phyloP scores from a whole-genome alignment of 2,329 filamentous ascomycete genomes.

The Pseudomassariella vexata region DNA sequence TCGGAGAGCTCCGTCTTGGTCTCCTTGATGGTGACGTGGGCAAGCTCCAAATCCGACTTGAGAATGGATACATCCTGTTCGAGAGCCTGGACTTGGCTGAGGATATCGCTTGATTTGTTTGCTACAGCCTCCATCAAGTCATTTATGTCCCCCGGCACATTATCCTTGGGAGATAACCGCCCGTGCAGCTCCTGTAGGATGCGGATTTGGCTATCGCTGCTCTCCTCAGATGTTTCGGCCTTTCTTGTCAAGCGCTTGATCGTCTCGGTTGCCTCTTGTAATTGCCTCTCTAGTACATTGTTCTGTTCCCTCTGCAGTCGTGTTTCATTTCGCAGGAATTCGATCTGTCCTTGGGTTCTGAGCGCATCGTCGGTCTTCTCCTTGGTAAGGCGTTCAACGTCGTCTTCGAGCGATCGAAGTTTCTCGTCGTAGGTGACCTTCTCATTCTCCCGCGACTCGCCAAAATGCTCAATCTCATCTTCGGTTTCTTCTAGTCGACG shows the following conservation, averaged over 20 bases:
- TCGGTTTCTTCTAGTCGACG: constrained; percentile 81
- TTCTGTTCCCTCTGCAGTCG: constrained; percentile 54
- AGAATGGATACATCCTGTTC: constrained; percentile 55
- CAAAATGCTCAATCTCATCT: constrained; percentile 81
- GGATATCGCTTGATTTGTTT: constrained; percentile 49
- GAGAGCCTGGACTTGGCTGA: constrained; percentile 53
- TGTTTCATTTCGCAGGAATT: constrained; percentile 56
- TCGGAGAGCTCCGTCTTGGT: constrained; percentile 53
- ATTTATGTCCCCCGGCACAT: constrained; percentile 48
- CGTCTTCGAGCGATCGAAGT: constrained; percentile 61
- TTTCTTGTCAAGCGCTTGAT: constrained; percentile 44
- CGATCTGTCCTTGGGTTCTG: constrained; percentile 56
- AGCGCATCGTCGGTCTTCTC: constrained; percentile 51
- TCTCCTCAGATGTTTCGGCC: constrained; percentile 44
- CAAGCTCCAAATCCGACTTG: constrained; percentile 57
- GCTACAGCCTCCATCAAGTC: constrained; percentile 57
- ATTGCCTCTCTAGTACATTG: constrained; percentile 50
- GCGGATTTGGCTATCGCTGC: constrained; percentile 43
- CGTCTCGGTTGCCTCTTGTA: constrained; percentile 51
- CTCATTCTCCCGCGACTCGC: constrained; percentile 79
- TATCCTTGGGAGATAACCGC: constrained; percentile 49
- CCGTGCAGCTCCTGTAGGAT: constrained; percentile 53
- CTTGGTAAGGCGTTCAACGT: constrained; percentile 60
- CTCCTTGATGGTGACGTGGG: constrained; percentile 48
- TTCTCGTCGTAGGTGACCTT: constrained; percentile 64